Base-by-base conservation (phyloP, 495 filamentous ascomycete species). In the Penicillium coprophilum region DNA sequence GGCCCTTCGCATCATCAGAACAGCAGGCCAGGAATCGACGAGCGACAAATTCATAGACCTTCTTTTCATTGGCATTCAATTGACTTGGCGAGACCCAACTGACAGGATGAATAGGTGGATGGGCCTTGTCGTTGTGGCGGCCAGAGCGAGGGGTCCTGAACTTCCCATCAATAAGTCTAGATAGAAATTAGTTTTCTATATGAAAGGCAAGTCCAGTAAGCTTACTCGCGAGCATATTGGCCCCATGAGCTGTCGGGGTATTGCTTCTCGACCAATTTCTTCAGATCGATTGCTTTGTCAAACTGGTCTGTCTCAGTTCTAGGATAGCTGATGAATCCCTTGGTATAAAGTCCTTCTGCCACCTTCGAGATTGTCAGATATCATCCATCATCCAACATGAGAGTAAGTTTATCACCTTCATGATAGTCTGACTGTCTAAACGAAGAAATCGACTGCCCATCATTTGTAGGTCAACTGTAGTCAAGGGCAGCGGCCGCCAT, bases 391-490 rank as follows among this genome's bases (percentile, higher is more conserved):
- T 32, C 23, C n/a, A 20, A 11, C 6, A n/a, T 19, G n/a, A 15
- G 5, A 17, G 17, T 19, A 4, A 5, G 6, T 21, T 28, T 13
- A 30, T 20, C 63, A 83, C 82, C 60, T 84, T 87, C 92, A 98
- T 96, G 39, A 95, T 90, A 39, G 83, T 75, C 55, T 95, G 86
- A 73, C 90, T 89, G 56, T 88, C 89, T 82, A 98, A 86, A 19
- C 85, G 81, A 12, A 97, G 79, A 64, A 92, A 95, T 48, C 82
- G 78, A 59, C 86, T 94, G 19, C 95, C 94, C 79, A 91, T 91
- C 78, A 96, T 97, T 66, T 97, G 94, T n/a, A 98, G 74, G 62
- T 98, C 95, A n/a, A 98, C 90, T 0, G 94, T 98, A 0, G 94
- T 98, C 61, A 98, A 77, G 1, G 94, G 94, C 31, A 98, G 68